phyloP scores from a whole-genome alignment of 2,329 filamentous ascomycete genomes.

The Talaromyces verruculosus region DNA sequence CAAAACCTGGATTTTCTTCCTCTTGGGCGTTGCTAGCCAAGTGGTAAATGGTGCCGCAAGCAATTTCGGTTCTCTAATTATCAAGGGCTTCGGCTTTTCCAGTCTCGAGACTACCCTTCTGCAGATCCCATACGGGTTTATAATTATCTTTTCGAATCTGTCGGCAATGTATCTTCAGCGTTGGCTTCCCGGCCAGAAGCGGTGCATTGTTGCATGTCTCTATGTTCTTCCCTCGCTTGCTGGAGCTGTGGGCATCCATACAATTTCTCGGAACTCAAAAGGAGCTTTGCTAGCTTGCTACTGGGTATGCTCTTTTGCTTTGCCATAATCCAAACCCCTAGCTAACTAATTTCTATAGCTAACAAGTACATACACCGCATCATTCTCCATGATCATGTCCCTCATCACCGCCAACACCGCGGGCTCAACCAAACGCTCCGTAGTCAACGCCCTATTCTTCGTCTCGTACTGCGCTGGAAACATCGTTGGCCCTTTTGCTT shows the following conservation, averaged over 20 bases:
- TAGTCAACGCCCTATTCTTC: neutral
- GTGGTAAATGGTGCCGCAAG: conserved; percentile 8
- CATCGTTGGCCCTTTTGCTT: conserved; percentile 18
- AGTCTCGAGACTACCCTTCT: neutral
- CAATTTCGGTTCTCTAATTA: neutral
- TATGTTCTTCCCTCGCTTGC: conserved; percentile 20
- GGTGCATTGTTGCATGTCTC: conserved; percentile 17
- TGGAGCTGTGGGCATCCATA: conserved; percentile 21
- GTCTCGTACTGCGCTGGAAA: conserved; percentile 16
- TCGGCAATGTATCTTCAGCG: conserved; percentile 22
- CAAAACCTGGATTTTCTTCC: conserved; percentile 1
- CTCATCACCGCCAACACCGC: conserved; percentile 1
- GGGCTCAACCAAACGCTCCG: neutral
- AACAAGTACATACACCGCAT: neutral
- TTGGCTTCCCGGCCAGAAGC: conserved; percentile 21
- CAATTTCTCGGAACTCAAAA: conserved; percentile 14
- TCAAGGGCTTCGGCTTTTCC: neutral
- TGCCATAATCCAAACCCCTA: neutral
- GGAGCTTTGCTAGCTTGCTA: neutral
- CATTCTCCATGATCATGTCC: neutral
- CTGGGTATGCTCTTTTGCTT: neutral
- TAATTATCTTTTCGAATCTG: neutral
- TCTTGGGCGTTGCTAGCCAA: conserved; percentile 3
- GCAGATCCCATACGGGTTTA: neutral
- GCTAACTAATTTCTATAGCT: neutral